Percentiles rank a stretch among this genome's conserved stretches.
These are phyloP conservation scores for Ciborinia camelliae DNA, from an alignment of 2,329 filamentous ascomycete species.

Conservation along the genomic window DNA sequence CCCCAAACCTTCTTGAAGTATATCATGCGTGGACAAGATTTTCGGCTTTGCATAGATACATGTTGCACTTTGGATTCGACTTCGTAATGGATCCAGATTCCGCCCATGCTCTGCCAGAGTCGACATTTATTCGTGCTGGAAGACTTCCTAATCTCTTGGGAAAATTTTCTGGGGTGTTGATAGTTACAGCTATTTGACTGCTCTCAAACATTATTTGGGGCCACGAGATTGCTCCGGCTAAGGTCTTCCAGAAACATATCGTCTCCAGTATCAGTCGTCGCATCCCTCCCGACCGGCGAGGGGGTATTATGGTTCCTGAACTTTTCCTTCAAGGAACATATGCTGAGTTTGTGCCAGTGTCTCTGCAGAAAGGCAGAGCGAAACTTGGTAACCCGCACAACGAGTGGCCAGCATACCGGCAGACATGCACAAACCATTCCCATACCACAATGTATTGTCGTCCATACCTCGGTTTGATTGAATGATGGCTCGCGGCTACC, in stretches of 20 bases:
- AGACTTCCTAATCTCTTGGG: too few species aligned
- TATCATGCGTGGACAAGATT: not conserved
- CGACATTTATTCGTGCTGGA: too few species aligned
- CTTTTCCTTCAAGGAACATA: not conserved
- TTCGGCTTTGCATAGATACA: not conserved
- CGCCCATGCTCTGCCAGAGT: too few species aligned
- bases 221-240: not conserved
- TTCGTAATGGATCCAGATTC: too few species aligned
- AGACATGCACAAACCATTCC: constrained; percentile 11
- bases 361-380: too few species aligned
- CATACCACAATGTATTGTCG: constrained; percentile 6
- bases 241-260: not conserved
- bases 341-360: constrained; percentile 4
- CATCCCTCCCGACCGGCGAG: not conserved
- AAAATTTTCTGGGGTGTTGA: too few species aligned
- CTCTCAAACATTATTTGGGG: too few species aligned
- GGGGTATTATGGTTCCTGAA: not conserved
- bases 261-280: not conserved
- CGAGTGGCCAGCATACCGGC: constrained; percentile 4
- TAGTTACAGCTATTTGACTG: too few species aligned
- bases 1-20: not conserved
- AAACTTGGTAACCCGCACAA: not conserved
- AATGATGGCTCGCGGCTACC: constrained; percentile 10
- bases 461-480: constrained; percentile 5
- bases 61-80: too few species aligned